Percentiles rank a stretch among this genome's conserved stretches.
These are phyloP conservation scores for Noccaea caerulescens DNA, from an alignment of 345 rosid species.

Conservation along the genomic window DNA sequence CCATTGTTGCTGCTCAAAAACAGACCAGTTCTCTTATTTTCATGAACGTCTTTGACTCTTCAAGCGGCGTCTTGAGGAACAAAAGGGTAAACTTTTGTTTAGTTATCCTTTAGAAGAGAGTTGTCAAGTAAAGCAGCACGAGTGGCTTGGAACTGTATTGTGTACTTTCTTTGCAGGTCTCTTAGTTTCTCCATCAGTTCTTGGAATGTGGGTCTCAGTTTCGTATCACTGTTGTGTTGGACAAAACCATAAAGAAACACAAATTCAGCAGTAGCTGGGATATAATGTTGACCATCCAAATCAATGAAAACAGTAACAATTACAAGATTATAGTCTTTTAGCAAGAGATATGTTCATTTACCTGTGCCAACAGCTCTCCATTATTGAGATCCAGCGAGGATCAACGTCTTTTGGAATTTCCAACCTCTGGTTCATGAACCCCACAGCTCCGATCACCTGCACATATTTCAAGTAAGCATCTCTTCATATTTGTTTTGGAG, in stretches of 20 bases:
- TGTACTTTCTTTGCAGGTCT: constrained; percentile 74
- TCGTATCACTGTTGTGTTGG: constrained; percentile 64
- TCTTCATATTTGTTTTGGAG: constrained; percentile 27
- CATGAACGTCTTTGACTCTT: constrained; percentile 4
- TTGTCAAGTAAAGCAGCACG: constrained; percentile 60
- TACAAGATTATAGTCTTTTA: background rate
- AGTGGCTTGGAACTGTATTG: constrained; percentile 68
- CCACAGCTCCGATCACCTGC: constrained; percentile 98
- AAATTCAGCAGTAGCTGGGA: constrained; percentile 1
- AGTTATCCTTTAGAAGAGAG: constrained; percentile 51
- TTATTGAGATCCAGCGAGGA: constrained; percentile 78
- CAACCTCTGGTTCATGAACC: constrained; percentile 92
- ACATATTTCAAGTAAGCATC: constrained; percentile 42
- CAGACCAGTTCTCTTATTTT: constrained; percentile 12
- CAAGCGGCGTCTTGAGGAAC: constrained; percentile 21
- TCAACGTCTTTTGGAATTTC: constrained; percentile 84
- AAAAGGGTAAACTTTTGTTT: constrained; percentile 6
- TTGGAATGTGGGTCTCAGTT: constrained; percentile 77
- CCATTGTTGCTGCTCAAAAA: constrained; percentile 26
- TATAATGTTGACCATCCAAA: constrained; percentile 14
- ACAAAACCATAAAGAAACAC: constrained; percentile 27
- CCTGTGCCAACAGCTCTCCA: constrained; percentile 98
- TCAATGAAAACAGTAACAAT: background rate
- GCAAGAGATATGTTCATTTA: constrained; percentile 38
- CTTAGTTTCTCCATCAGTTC: constrained; percentile 80